phyloP scores from a whole-genome alignment of 306 rosid species.

The Prunus campanulata region DNA sequence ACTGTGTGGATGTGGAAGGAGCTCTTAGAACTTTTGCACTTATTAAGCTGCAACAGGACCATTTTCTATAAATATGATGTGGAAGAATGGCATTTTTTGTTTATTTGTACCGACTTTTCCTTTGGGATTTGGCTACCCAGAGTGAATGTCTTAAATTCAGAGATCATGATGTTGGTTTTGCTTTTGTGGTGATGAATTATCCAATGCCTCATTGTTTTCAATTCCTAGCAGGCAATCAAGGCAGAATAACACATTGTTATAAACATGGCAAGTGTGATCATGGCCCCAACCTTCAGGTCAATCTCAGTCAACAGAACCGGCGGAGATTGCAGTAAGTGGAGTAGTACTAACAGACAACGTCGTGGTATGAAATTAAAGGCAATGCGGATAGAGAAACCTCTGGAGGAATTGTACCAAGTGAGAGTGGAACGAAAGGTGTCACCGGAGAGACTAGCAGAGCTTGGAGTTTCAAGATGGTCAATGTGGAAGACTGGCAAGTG shows the following conservation, averaged over 20 bases:
- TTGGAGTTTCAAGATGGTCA: conserved; percentile 82
- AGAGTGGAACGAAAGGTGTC: conserved; percentile 67
- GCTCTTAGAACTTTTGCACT: not conserved
- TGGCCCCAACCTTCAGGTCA: conserved; percentile 40
- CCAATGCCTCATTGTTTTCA: not conserved
- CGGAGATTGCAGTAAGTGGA: conserved; percentile 22
- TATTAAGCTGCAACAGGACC: not conserved
- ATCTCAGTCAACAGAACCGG: conserved; percentile 30
- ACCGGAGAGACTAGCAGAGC: conserved; percentile 52
- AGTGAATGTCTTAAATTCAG: not conserved
- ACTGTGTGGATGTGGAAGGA: not conserved
- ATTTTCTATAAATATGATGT: not conserved
- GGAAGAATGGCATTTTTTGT: not conserved
- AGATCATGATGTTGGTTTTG: not conserved
- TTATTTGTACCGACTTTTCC: not conserved
- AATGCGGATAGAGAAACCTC: conserved; percentile 58
- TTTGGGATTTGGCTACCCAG: not conserved
- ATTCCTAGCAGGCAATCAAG: conserved; percentile 6
- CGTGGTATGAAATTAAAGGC: conserved; percentile 38
- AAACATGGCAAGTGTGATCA: conserved; percentile 52
- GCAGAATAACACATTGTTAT: not conserved
- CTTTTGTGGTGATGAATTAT: not conserved
- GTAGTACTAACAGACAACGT: conserved; percentile 16
- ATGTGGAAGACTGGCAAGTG: conserved; percentile 86
- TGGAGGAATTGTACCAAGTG: conserved; percentile 79